Base-by-base conservation (phyloP, 805 yeast species). In the Metschnikowia borealis region DNA sequence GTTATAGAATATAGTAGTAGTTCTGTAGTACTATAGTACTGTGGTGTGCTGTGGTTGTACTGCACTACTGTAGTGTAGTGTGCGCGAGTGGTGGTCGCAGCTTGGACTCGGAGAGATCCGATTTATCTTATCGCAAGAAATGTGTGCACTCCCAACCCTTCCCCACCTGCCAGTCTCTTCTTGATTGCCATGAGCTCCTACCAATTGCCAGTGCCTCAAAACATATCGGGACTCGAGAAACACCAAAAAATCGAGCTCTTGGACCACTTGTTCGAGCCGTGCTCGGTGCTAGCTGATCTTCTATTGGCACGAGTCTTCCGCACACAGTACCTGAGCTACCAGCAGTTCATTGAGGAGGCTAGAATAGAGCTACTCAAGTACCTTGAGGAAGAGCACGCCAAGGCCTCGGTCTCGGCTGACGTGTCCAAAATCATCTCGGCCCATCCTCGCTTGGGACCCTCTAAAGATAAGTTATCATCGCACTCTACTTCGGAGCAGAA, bases 371-470 rank as follows among this genome's bases (percentile, higher is more conserved):
- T 85, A 17, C 57, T 71, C 3, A 44, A 54, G 13, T 65, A 75
- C 33, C 61, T 73, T 7, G 65, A 65, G 34, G 51, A 37, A 14
- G 67, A 57, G 39, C 57, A 59, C 46, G 56, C 51, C 52, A 60
- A 58, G 18, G 61, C 60, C 3, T 60, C 62, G 17, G 39, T 51
- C 3, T 50, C 58, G 5, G 49, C 53, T 2, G 44, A 37, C n/a
- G 63, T 79, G 11, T 60, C 74, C 40, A 69, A 77, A 37, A 89
- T 91, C 50, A 81, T 91, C n/a, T 84, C 88, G 0, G 96, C 97
- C 0, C 97, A 90, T 68, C 97, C 97, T 15, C 74, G 96, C 49
- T 71, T 90, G 15, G 97, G 97, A 0, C 87, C 87, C 3, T 73
- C 82, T 3, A 63, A 64, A 47, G 60, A 54, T 18, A 74, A 69